Percentiles rank a stretch among this genome's conserved stretches.
These are phyloP conservation scores for Cenchrus fungigraminus DNA, from an alignment of 176 grass and related monocot species.

Conservation along the genomic window DNA sequence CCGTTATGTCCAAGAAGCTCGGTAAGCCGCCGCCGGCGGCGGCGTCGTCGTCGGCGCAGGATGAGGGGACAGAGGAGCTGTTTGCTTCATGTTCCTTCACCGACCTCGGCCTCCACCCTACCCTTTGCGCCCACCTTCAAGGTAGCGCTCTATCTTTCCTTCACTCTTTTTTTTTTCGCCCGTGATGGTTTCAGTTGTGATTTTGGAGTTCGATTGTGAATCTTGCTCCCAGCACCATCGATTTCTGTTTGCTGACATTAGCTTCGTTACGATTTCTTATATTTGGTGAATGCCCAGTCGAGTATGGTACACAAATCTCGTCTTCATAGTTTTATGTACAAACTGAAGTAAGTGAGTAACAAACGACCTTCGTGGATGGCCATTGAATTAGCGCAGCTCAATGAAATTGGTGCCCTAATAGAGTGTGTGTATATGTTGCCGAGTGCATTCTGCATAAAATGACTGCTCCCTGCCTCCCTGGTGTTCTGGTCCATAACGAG, in stretches of 20 bases:
- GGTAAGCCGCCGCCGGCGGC: slow-evolving; percentile 13
- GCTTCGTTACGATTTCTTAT: background rate
- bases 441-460: background rate
- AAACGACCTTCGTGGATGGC: background rate
- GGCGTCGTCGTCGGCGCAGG: background rate
- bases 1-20: slow-evolving; percentile 49
- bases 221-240: background rate
- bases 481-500: background rate
- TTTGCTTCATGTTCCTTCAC: slow-evolving; percentile 76
- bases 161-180: background rate
- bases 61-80: slow-evolving; percentile 38
- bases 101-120: slow-evolving; percentile 75
- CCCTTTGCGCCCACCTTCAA: slow-evolving; percentile 82
- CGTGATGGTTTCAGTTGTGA: background rate
- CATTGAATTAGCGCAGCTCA: background rate
- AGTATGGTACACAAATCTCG: background rate
- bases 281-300: background rate
- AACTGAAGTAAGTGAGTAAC: background rate
- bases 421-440: background rate
- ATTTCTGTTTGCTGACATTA: background rate
- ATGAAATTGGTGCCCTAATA: background rate
- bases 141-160: slow-evolving; percentile 36
- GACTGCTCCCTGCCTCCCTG: background rate
- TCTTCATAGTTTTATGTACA: background rate
- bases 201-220: background rate